Base-by-base conservation (phyloP, 139 green algal genomes). In the Chlorella sp. region DNA sequence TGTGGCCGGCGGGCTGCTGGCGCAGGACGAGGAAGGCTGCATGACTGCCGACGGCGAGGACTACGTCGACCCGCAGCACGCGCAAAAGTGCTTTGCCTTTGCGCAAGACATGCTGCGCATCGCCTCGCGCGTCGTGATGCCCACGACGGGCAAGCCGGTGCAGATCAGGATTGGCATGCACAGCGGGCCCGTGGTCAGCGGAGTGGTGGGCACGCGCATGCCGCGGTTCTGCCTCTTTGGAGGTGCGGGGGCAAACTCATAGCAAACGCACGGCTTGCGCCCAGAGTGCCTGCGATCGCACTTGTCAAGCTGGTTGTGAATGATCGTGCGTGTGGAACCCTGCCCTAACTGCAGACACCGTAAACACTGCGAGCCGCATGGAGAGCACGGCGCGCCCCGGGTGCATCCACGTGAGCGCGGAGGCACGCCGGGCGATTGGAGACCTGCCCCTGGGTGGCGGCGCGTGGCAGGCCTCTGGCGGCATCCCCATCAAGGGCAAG, bases 211-310 rank as follows among this genome's bases (percentile, higher is more conserved):
- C 42, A 60, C 31, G 2, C 24, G 49, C 24, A 77, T 77, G 72
- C 72, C 72, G 3, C 72, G 72, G n/a, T 77, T 77, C 64, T 77
- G 59, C n/a, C n/a, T n/a, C n/a, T n/a, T n/a, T n/a, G n/a, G n/a
- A n/a, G n/a, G n/a, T n/a, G n/a, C n/a, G n/a, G n/a, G n/a, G n/a
- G n/a, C n/a, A n/a, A n/a, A n/a, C n/a, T n/a, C n/a, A n/a, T n/a
- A n/a, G n/a, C n/a, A n/a, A n/a, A n/a, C n/a, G n/a, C n/a, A n/a
- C n/a, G n/a, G n/a, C n/a, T n/a, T n/a, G n/a, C n/a, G n/a, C n/a
- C n/a, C n/a, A n/a, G n/a, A n/a, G n/a, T n/a, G n/a, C n/a, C n/a
- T n/a, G n/a, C n/a, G n/a, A n/a, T n/a, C n/a, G n/a, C n/a, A n/a
- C n/a, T n/a, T n/a, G n/a, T n/a, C n/a, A n/a, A n/a, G n/a, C n/a